Percentiles rank a stretch among this genome's conserved stretches.
These are phyloP conservation scores for Cotoneaster glaucophyllus DNA, from an alignment of 306 rosid species.

Conservation along the genomic window DNA sequence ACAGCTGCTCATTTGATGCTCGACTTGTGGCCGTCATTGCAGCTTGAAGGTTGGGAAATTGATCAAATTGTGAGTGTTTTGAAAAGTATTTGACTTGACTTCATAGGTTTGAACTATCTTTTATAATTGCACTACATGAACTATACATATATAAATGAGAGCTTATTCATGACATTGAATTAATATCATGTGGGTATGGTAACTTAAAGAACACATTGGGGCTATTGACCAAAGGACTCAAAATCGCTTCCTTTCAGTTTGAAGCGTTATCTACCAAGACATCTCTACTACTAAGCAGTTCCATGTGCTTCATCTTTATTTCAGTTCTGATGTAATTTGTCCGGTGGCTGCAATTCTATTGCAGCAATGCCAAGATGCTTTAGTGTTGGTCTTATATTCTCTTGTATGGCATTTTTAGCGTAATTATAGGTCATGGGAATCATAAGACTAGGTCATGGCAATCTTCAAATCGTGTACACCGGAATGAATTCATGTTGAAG, in stretches of 20 bases:
- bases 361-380: neutral
- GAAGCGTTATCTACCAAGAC: neutral
- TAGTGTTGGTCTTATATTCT: neutral
- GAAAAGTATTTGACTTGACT: neutral
- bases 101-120: neutral
- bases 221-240: neutral
- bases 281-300: neutral
- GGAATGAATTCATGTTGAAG: neutral
- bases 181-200: neutral
- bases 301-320: neutral
- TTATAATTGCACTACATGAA: neutral
- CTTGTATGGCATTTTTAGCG: neutral
- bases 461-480: neutral
- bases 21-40: constrained; percentile 81
- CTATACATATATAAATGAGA: too few relatives aligned
- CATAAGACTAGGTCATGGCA: neutral
- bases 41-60: constrained; percentile 96
- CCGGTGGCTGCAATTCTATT: neutral
- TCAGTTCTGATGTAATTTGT: neutral
- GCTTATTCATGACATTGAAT: neutral
- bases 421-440: neutral
- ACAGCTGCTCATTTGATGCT: constrained; percentile 92
- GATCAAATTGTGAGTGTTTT: constrained; percentile 60
- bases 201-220: neutral
- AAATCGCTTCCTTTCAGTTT: neutral